Evolutionary conservation across 1,139 yeast species (phyloP), one percentile per base, ranked within the genome.

Genomic region (Candida labiduridarum): DNA sequence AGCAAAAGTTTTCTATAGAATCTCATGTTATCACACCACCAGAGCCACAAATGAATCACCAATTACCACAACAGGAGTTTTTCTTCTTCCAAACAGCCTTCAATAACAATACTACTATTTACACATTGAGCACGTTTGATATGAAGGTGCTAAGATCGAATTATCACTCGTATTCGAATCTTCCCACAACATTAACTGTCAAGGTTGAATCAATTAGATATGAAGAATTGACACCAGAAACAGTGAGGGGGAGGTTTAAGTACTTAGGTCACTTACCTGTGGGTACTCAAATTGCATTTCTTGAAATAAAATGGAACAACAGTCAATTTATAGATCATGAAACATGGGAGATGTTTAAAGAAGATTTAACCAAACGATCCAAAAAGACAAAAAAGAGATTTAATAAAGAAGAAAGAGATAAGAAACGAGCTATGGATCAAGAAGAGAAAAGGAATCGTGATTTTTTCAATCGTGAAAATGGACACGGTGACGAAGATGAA

Each of bases 271-370:
- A 92, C 66, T 68, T 91, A 35, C 98, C 99, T 0, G 64, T 82
- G 31, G 97, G 97, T 1, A 85, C 96, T 0, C 87, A 88, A 42
- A 68, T 94, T 44, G 96, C 94, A 12, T 85, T 90, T 56, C 62
- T 95, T 51, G 98, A 94, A 60, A 81, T 97, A 52, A 85, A 89
- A 61, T 94, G 99, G 98, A 56, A 62, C 33, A 68, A 74, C 34
- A 72, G 69, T 67, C 82, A 56, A 55, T 67, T 52, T 48, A 62
- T 76, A 0, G 72, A 79, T 2, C 67, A 68, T 7, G 85, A 81
- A 19, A 79, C 86, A 0, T 82, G 87, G 72, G 66, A 69, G 1
- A 63, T 65, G 31, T 90, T 85, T 66, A 74, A 79, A 44, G 74
- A 74, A 25, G 95, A 88, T 55, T 70, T 94, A 33, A 69, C 67